phyloP scores from a whole-genome alignment of 768 basidiomycete species.

The Boletus fagicola region DNA sequence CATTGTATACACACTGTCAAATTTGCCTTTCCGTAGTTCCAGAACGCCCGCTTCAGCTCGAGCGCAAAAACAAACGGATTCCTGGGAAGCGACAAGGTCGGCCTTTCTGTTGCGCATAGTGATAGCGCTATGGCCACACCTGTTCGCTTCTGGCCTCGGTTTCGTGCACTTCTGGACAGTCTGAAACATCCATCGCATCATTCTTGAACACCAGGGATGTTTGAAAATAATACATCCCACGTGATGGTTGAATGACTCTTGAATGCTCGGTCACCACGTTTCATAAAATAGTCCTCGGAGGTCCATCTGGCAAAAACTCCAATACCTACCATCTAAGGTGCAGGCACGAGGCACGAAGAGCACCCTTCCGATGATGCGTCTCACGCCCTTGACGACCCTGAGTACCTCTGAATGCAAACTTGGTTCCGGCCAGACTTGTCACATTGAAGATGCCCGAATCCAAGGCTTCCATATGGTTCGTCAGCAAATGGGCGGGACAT shows the following conservation, averaged over 20 bases:
- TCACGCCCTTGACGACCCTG: conserved; percentile 31
- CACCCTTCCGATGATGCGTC: conserved; percentile 21
- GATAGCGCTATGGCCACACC: background rate
- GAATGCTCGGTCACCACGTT: conserved; percentile 5
- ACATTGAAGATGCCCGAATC: conserved; percentile 3
- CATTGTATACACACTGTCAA: conserved; percentile 5
- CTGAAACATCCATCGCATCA: conserved; percentile 16
- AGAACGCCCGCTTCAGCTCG: background rate
- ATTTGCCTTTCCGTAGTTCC: background rate
- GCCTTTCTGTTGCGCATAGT: background rate
- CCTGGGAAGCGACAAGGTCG: background rate
- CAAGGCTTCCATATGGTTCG: background rate
- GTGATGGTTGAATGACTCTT: background rate
- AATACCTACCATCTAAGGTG: conserved; percentile 12
- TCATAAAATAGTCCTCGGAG: conserved; percentile 32
- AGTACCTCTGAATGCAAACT: background rate
- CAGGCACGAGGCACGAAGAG: conserved; percentile 32
- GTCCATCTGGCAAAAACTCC: conserved; percentile 9
- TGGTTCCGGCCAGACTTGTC: background rate
- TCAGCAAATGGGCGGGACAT: conserved; percentile 4
- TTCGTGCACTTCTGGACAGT: conserved; percentile 11
- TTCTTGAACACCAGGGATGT: background rate
- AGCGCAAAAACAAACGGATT: background rate
- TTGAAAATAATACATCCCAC: conserved; percentile 6
- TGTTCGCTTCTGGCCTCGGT: conserved; percentile 4